These are phyloP conservation scores for Apostasia ramifera DNA, from an alignment of 106 monocot species.

Conservation along the genomic window DNA sequence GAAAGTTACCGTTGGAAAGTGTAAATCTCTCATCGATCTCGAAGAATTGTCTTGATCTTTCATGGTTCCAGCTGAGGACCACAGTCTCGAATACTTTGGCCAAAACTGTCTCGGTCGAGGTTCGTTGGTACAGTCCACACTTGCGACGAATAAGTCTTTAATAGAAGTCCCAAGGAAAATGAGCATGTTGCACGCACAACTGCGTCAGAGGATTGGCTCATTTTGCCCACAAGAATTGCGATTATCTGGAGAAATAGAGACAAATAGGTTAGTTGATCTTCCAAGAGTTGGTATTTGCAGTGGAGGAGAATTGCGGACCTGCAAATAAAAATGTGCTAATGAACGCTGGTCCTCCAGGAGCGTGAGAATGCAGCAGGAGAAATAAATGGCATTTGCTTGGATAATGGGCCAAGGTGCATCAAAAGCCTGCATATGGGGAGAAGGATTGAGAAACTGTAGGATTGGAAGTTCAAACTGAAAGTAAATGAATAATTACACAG, in stretches of 20 bases:
- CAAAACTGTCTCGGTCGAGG: slow-evolving; percentile 40
- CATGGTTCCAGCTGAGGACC: neutral
- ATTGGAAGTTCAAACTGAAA: neutral
- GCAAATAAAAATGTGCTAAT: slow-evolving; percentile 56
- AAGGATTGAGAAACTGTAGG: neutral
- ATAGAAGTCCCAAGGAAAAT: slow-evolving; percentile 57
- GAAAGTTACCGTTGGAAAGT: too few relatives aligned
- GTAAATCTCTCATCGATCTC: too few relatives aligned
- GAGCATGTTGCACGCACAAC: slow-evolving; percentile 80
- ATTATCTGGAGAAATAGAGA: slow-evolving; percentile 47
- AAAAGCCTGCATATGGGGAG: slow-evolving; percentile 43
- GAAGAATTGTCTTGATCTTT: neutral
- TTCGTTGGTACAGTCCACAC: slow-evolving; percentile 20
- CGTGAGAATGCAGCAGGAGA: slow-evolving; percentile 72
- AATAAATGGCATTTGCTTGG: slow-evolving; percentile 94
- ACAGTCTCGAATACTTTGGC: slow-evolving; percentile 27
- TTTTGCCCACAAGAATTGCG: slow-evolving; percentile 47
- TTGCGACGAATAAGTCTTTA: slow-evolving; percentile 48
- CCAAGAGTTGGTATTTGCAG: neutral
- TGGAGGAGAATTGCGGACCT: slow-evolving; percentile 32
- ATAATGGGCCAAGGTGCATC: slow-evolving; percentile 94
- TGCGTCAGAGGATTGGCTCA: slow-evolving; percentile 56
- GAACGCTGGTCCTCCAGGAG: slow-evolving; percentile 65
- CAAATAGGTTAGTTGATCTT: neutral
- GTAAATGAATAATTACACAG: neutral